phyloP scores from a whole-genome alignment of 768 basidiomycete genomes.

The Albatrellus ellisii region DNA sequence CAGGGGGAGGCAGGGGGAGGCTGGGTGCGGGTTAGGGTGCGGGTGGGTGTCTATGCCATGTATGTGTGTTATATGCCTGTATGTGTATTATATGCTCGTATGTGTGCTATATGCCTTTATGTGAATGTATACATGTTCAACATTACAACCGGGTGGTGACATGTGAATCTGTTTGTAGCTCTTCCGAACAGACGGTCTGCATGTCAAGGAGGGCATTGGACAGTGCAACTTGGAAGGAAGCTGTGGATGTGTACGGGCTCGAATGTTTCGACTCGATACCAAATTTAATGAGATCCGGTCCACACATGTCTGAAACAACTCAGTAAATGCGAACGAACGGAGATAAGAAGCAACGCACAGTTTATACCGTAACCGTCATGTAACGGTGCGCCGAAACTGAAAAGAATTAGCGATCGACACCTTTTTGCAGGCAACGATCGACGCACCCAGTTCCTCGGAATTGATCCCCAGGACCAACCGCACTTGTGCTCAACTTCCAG shows the following conservation, averaged over 20 bases:
- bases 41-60: constrained; percentile 2
- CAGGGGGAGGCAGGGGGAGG: too few species aligned
- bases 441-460: constrained; percentile 81
- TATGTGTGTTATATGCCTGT: too few species aligned
- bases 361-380: constrained; percentile 90
- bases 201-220: constrained; percentile 56
- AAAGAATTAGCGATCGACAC: constrained; percentile 1
- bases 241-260: constrained; percentile 55
- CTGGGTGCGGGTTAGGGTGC: constrained; percentile 1
- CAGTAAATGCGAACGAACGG: constrained; percentile 13
- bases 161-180: constrained; percentile 5
- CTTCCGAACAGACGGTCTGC: constrained; percentile 22
- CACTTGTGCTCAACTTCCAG: constrained; percentile 89
- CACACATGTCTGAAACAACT: constrained; percentile 54
- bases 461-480: constrained; percentile 69
- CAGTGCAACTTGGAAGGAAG: constrained; percentile 48
- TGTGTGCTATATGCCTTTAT: too few species aligned
- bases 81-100: too few species aligned
- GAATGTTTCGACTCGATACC: constrained; percentile 87
- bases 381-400: constrained; percentile 70
- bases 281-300: constrained; percentile 71
- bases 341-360: constrained; percentile 38
- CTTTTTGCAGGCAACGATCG: background rate
- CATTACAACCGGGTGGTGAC: constrained; percentile 6
- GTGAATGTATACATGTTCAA: too few species aligned